Percentiles rank a stretch among this genome's conserved stretches.
These are phyloP conservation scores for Aureobasidium namibiae DNA, from an alignment of 2,329 filamentous ascomycete genomes.

Conservation along the genomic window DNA sequence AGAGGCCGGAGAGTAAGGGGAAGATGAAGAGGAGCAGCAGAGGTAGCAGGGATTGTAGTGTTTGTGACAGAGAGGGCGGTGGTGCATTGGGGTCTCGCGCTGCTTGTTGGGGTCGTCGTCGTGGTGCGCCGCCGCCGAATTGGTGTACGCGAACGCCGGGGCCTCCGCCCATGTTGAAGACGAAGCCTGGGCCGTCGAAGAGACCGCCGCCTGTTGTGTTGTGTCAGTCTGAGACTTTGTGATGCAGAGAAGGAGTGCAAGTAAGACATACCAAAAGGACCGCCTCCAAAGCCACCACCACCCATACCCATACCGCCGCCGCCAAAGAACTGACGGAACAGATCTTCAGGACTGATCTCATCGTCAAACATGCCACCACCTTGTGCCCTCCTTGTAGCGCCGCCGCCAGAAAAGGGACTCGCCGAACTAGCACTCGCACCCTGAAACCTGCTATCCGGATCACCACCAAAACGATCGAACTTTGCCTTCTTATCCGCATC, in stretches of 20 bases:
- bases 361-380: slow-evolving; percentile 60
- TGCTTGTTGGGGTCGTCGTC: slow-evolving; percentile 65
- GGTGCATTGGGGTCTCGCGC: slow-evolving; percentile 43
- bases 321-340: slow-evolving; percentile 96
- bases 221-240: neutral
- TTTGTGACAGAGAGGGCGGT: slow-evolving; percentile 40
- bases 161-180: slow-evolving; percentile 82
- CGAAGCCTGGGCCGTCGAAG: slow-evolving; percentile 81
- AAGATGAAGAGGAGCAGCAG: slow-evolving; percentile 83
- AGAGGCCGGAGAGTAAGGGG: slow-evolving; percentile 69
- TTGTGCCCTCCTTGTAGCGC: slow-evolving; percentile 29
- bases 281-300: slow-evolving; percentile 35
- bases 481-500: slow-evolving; percentile 88
- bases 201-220: slow-evolving; percentile 38
- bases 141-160: slow-evolving; percentile 91
- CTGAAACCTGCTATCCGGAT: slow-evolving; percentile 82
- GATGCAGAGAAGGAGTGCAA: neutral
- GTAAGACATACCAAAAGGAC: neutral
- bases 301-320: slow-evolving; percentile 55
- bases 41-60: slow-evolving; percentile 52
- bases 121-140: slow-evolving; percentile 74
- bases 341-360: slow-evolving; percentile 90
- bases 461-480: slow-evolving; percentile 82
- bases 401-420: slow-evolving; percentile 52
- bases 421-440: slow-evolving; percentile 41